Evolutionary conservation across 1,139 yeast species (phyloP), one percentile per base, ranked within the genome.

Genomic region (Hansenula anomala): DNA sequence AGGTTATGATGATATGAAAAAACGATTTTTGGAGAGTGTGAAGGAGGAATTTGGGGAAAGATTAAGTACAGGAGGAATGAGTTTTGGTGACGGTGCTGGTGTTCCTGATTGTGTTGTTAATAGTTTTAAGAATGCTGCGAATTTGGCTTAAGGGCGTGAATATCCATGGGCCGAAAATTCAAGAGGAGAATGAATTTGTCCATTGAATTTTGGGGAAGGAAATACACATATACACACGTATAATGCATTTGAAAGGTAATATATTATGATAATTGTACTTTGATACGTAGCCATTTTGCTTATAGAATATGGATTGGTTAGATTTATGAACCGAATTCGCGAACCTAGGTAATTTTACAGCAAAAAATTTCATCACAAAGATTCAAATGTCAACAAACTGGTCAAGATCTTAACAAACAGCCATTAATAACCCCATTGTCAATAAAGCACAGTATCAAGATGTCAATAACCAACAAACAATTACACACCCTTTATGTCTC

Each of bases 21-120:
- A 64, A n/a, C 45, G 55, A 6, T 61, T 72, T 24, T 64, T 67
- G 34, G 49, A 59, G 7, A 49, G 56, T 14, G 47, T 76, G 3
- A 42, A 59, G 2, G 40, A 54, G 0, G 63, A 61, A 11, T 76
- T 66, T 41, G 51, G 59, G 3, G 68, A 68, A 22, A 66, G 68
- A 18, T 56, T 88, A 3, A 72, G 80, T 1, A 55, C 85, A 10
- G 89, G 94, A 18, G 97, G 97, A 0, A 86, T 84, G 77, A 77
- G 88, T 3, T 82, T 83, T 58, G 87, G 89, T 12, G 74, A 73
- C 32, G 95, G 96, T 0, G 78, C 87, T 2, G 97, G 97, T 1
- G 90, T 90, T 1, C 96, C 96, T 1, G 96, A 89, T 60, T 84
- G 92, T 49, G 83, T 87, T 2, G 60, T 74, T 29, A 78, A 80